phyloP scores from a whole-genome alignment of 176 grass and related monocot genomes.

The Triticum monococcum region DNA sequence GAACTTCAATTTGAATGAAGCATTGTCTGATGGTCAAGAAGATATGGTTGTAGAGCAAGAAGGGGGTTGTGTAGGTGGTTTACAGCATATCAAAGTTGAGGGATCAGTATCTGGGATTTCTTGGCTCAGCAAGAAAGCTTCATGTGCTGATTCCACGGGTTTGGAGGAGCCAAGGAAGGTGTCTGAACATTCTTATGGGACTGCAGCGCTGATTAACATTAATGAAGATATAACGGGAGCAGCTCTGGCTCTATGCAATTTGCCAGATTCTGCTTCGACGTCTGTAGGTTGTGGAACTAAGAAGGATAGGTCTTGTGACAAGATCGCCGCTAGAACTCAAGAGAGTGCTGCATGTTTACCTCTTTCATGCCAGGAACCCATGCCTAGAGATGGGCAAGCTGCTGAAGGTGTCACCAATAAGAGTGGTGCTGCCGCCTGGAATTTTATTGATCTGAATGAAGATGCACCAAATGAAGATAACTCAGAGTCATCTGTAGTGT shows the following conservation, averaged over 20 bases:
- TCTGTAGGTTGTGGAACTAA: background rate
- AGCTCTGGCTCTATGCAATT: background rate
- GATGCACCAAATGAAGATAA: slow-evolving; percentile 18
- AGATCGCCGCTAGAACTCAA: background rate
- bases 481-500: slow-evolving; percentile 9
- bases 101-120: background rate
- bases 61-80: background rate
- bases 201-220: background rate
- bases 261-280: slow-evolving; percentile 10
- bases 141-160: background rate
- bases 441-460: slow-evolving; percentile 17
- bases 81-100: slow-evolving; percentile 9
- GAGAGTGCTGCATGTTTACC: background rate
- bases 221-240: background rate
- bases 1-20: slow-evolving; percentile 36
- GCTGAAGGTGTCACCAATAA: background rate
- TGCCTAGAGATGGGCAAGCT: background rate
- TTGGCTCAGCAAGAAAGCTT: slow-evolving; percentile 23
- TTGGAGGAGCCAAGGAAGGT: slow-evolving; percentile 14
- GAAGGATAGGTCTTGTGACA: background rate
- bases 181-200: slow-evolving; percentile 5
- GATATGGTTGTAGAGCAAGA: slow-evolving; percentile 1
- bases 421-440: background rate
- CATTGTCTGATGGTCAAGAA: slow-evolving; percentile 8
- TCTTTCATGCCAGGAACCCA: background rate